These are phyloP conservation scores for Phialocephala sp. DNA, from an alignment of 2,329 filamentous ascomycete species.

Conservation along the genomic window DNA sequence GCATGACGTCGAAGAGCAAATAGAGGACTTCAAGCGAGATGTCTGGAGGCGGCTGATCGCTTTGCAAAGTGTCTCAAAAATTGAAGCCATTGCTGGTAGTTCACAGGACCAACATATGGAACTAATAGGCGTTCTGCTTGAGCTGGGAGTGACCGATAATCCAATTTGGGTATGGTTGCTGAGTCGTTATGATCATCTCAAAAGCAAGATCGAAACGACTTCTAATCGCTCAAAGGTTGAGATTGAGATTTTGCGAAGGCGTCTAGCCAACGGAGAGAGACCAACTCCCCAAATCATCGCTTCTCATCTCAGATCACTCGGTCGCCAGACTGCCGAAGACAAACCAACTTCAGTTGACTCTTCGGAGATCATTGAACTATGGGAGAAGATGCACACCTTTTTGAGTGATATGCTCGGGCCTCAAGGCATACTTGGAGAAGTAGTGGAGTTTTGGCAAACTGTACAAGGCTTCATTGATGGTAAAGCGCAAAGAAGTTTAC, in stretches of 20 bases:
- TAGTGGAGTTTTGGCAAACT: slow-evolving; percentile 93
- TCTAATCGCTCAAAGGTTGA: slow-evolving; percentile 90
- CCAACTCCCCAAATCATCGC: slow-evolving; percentile 73
- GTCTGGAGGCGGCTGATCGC: slow-evolving; percentile 82
- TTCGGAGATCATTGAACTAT: slow-evolving; percentile 82
- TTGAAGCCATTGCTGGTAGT: slow-evolving; percentile 26
- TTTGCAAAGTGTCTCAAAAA: slow-evolving; percentile 58
- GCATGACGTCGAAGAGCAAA: slow-evolving; percentile 88
- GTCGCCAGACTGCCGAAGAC: slow-evolving; percentile 68
- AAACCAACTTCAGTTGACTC: slow-evolving; percentile 74
- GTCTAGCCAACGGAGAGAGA: slow-evolving; percentile 75
- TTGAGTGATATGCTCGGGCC: slow-evolving; percentile 76
- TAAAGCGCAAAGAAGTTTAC: slow-evolving; percentile 78
- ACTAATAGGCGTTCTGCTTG: slow-evolving; percentile 85
- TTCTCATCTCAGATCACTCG: slow-evolving; percentile 75
- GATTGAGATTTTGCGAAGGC: slow-evolving; percentile 86
- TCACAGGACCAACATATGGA: slow-evolving; percentile 88
- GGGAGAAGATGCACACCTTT: slow-evolving; percentile 85
- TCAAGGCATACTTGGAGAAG: slow-evolving; percentile 83
- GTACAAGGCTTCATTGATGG: slow-evolving; percentile 89
- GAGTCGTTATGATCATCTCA: slow-evolving; percentile 87
- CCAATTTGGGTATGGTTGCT: slow-evolving; percentile 96
- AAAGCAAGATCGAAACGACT: slow-evolving; percentile 78
- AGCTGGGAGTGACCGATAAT: slow-evolving; percentile 93
- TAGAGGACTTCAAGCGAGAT: slow-evolving; percentile 85